Conservation (phyloP, 495 filamentous ascomycete genomes). For the Talaromyces thailandensis region DNA sequence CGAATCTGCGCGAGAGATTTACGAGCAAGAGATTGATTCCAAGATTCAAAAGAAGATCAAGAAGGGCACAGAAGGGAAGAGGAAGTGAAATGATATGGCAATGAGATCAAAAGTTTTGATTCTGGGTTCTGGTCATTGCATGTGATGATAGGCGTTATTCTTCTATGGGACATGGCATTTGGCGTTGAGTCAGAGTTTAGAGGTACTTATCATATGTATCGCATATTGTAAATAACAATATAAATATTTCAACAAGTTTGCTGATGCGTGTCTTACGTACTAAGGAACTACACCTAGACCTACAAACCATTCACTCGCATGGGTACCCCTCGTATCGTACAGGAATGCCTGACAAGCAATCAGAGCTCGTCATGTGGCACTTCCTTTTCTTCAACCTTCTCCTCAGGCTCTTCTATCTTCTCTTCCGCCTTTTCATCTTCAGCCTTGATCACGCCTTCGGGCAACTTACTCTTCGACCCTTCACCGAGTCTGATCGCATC, state of each 20-base stretch:
- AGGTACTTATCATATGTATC: background rate
- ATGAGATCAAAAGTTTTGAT: background rate
- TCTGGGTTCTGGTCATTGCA: conserved; percentile 9
- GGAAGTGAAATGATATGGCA: conserved; percentile 11
- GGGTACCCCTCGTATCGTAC: conserved; percentile 1
- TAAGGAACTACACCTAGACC: background rate
- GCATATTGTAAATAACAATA: background rate
- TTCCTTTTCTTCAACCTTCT: background rate
- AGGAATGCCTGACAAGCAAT: conserved; percentile 8
- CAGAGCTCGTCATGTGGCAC: conserved; percentile 1
- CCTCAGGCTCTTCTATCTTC: conserved; percentile 2
- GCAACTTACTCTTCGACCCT: conserved; percentile 69
- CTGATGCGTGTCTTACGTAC: background rate
- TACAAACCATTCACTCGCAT: conserved; percentile 1
- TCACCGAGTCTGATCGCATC: conserved; percentile 84
- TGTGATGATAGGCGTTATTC: conserved; percentile 8
- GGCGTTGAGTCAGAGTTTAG: background rate
- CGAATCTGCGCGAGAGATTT: conserved; percentile 47
- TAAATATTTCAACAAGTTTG: background rate
- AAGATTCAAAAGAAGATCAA: conserved; percentile 42
- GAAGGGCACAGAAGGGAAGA: conserved; percentile 43
- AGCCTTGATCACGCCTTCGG: conserved; percentile 52
- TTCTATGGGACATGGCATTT: background rate
- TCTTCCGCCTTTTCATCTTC: conserved; percentile 28
- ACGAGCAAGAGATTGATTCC: conserved; percentile 37